Conservation (phyloP, 306 rosid genomes). For the Rubus parviflorus region DNA sequence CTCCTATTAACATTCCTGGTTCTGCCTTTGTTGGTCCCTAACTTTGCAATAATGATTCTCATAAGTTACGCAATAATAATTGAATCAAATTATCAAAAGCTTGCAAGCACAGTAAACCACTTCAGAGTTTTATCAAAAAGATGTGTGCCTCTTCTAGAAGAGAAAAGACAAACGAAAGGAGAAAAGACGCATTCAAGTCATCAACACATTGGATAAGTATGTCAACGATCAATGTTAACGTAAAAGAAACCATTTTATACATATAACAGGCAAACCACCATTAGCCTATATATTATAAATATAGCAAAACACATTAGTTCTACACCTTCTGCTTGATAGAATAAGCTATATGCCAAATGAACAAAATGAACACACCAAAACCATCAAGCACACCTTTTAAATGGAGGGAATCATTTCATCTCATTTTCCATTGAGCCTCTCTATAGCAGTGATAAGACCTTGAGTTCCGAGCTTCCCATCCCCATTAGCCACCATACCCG, state of each 20-base stretch:
- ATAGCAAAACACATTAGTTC: background rate
- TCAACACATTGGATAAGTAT: background rate
- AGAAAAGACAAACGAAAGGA: background rate
- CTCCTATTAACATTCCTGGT: background rate
- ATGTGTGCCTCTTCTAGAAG: too few relatives aligned
- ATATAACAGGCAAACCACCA: background rate
- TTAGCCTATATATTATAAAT: background rate
- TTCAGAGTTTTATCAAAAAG: too few relatives aligned
- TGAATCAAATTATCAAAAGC: too few relatives aligned
- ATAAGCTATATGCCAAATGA: background rate
- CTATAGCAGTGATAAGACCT: constrained; percentile 63
- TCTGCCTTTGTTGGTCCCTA: background rate
- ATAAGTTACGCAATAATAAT: background rate
- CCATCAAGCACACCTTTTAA: background rate
- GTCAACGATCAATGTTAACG: background rate
- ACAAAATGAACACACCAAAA: background rate
- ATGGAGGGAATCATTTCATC: background rate
- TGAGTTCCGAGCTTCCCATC: constrained; percentile 73
- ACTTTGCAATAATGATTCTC: background rate
- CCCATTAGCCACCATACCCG: constrained; percentile 78
- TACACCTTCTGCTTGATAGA: background rate
- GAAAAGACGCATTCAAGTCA: background rate
- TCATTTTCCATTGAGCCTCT: constrained; percentile 68
- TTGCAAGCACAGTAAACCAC: too few relatives aligned
- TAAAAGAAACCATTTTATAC: background rate